These are phyloP conservation scores for Mucor velutinosus DNA, from an alignment of 371 early-diverging fungal genomes.

Conservation along the genomic window DNA sequence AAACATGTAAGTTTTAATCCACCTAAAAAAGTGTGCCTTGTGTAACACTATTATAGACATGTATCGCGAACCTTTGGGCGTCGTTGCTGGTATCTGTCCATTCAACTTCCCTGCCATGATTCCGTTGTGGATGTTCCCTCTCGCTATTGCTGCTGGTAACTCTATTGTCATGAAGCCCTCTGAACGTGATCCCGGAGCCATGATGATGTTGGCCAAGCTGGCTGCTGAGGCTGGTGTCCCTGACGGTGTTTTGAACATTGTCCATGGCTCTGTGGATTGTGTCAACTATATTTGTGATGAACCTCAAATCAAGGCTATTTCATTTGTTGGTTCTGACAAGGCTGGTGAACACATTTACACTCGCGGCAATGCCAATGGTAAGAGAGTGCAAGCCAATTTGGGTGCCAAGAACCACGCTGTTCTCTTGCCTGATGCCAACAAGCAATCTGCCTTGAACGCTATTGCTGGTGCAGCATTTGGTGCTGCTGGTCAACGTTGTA, in stretches of 20 bases:
- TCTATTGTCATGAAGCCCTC: slow-evolving; percentile 63
- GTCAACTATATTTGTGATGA: slow-evolving; percentile 94
- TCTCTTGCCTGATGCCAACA: slow-evolving; percentile 89
- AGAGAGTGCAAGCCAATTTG: slow-evolving; percentile 96
- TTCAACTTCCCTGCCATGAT: slow-evolving; percentile 98
- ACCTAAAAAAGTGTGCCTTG: background rate
- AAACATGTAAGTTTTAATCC: slow-evolving; percentile 68
- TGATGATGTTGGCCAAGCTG: slow-evolving; percentile 90
- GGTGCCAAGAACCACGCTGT: slow-evolving; percentile 99
- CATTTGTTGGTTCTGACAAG: slow-evolving; percentile 92
- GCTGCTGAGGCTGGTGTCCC: slow-evolving; percentile 94
- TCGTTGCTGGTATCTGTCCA: slow-evolving; percentile 94
- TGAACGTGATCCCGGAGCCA: slow-evolving; percentile 95
- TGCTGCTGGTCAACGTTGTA: slow-evolving; percentile 96
- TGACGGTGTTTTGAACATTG: slow-evolving; percentile 91
- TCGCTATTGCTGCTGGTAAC: slow-evolving; percentile 46
- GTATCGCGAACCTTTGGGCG: slow-evolving; percentile 94
- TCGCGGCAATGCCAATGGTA: slow-evolving; percentile 89
- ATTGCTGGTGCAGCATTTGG: slow-evolving; percentile 96
- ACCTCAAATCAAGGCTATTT: slow-evolving; percentile 88
- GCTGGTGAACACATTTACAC: slow-evolving; percentile 87
- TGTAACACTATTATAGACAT: slow-evolving; percentile 55
- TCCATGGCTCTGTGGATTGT: slow-evolving; percentile 88
- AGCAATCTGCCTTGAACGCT: slow-evolving; percentile 88
- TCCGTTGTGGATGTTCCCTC: slow-evolving; percentile 96